Evolutionary conservation across 2,329 filamentous ascomycete genomes (phyloP), one percentile per base, ranked within the genome.

Genomic region (Aspergillus proliferans): DNA sequence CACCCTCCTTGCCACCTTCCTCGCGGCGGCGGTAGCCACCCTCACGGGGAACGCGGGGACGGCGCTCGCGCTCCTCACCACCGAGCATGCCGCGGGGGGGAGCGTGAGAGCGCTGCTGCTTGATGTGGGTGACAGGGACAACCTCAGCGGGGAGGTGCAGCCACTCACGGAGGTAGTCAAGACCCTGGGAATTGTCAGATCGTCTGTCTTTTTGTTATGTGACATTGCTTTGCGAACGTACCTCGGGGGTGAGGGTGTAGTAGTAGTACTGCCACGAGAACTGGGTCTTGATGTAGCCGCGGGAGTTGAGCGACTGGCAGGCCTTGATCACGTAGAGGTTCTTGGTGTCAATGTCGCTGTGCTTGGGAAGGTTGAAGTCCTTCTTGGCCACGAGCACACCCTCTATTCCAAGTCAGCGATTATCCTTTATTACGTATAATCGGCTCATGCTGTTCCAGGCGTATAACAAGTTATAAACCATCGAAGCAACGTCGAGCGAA

Each of bases 181-280:
- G 92, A 80, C 93, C 93, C 84, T 64, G 26, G 15, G 19, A n/a
- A 28, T 21, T 47, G 22, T 52, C 40, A 47, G 42, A 50, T 45
- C 22, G 45, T 39, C 22, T 26, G 34, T 46, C 9, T 5, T 7
- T 10, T 21, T 14, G 8, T 21, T 3, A 42, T 30, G 26, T 9
- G 26, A 30, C 10, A 12, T 4, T 4, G 26, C 15, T 15, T 15
- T 15, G 26, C 10, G 21, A 43, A 52, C 61, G 22, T 62, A 64
- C 61, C 65, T 97, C 91, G 72, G 91, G 88, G 75, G 92, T 96
- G 78, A 98, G 86, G 78, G 93, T 96, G 86, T 98, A 98, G 88
- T 98, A 98, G 87, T 97, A 95, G 84, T 91, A 95, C 80, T 95
- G 90, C 90, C 90, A 95, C 64, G 90, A 95, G 87, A 98, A 98